Percentiles rank a stretch among this genome's conserved stretches.
These are phyloP conservation scores for Syzygium aromaticum DNA, from an alignment of 345 rosid species.

Conservation along the genomic window DNA sequence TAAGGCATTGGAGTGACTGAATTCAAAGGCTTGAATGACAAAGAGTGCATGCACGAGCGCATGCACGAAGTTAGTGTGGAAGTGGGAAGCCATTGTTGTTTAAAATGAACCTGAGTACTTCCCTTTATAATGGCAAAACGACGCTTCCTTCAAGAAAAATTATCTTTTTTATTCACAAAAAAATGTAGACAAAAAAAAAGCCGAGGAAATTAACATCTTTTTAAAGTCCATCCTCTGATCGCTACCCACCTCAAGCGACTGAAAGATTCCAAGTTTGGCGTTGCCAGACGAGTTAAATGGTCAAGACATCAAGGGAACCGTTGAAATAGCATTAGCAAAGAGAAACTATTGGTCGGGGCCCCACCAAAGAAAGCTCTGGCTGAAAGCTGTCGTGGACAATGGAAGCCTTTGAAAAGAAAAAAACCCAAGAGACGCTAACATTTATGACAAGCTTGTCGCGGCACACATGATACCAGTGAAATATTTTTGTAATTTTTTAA, in stretches of 20 bases:
- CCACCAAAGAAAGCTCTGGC: background rate
- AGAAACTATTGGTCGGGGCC: background rate
- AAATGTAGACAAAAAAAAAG: no score
- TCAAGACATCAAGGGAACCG: no score
- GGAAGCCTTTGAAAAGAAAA: background rate
- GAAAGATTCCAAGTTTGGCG: background rate
- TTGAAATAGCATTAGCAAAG: no score
- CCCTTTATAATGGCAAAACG: background rate
- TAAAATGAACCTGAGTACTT: background rate
- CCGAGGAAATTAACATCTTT: background rate
- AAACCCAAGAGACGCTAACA: no score
- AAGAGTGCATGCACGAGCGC: background rate
- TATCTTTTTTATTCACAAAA: background rate
- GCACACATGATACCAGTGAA: background rate
- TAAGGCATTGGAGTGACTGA: background rate
- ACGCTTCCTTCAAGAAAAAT: background rate
- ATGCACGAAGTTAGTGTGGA: background rate
- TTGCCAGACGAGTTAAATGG: background rate
- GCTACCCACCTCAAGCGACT: background rate
- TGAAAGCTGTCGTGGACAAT: background rate
- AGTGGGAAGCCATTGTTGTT: background rate
- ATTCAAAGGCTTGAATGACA: background rate
- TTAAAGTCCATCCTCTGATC: background rate
- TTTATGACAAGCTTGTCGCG: no score
- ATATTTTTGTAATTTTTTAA: background rate